Evolutionary conservation across 176 grass and related monocot genomes (phyloP), one percentile per base, ranked within the genome.

Genomic region (Dactylis glomerata): DNA sequence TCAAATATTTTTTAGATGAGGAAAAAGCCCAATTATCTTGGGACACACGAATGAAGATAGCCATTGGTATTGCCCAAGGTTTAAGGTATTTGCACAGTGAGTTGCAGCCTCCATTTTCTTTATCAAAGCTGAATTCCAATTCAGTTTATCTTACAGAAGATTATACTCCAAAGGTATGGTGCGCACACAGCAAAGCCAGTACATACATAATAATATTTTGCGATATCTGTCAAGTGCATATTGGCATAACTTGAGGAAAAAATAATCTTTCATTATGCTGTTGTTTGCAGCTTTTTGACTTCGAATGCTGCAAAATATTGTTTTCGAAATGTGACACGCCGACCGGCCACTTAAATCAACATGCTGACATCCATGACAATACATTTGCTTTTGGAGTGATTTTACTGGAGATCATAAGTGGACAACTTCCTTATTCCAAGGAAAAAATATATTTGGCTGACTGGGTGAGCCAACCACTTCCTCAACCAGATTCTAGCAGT

Each of bases 381-480:
- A 94, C 90, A 0, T 96, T 85, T 79, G 83, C 93, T 0, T 98
- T 96, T 69, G 96, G 96, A 51, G 89, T 94, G 63, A 88, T 99
- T 75, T 86, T 99, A 41, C 89, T 99, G 36, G 96, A 99, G 88
- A 89, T 99, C 42, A 96, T 99, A 68, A 99, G 93, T 23, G 96
- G 93, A 31, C 89, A 88, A 31, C 93, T 88, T 68, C 89, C 96
- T 15, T 96, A 96, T 37, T 96, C 91, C 91, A 96, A 99, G 59
- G 96, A 96, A 42, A 90, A 86, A 58, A 91, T 91, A 36, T 91
- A 81, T 71, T 87, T 99, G 75, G 78, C 94, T 2, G 88, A 92
- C 71, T 99, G 96, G 93, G 96, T 98, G 76, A 92, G 91, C 41
- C 31, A 12, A 12, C 28, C 1, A 52, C 8, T 58, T 45, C 68